Conservation (phyloP, 129 eudicot species). For the Tanacetum coccineum region DNA sequence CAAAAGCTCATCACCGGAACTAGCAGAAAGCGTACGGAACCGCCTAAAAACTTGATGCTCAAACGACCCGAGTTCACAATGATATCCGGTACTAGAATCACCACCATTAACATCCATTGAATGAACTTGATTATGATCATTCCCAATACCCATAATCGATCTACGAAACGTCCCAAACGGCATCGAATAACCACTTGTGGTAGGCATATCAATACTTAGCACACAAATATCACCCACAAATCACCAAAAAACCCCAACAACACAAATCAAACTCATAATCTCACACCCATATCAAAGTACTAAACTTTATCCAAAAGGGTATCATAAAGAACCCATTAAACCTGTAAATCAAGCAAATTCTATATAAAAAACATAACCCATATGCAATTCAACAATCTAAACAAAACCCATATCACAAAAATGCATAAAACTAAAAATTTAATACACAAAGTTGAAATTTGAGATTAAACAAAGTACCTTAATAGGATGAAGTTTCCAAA, state of each 20-base stretch:
- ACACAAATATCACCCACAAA: neutral
- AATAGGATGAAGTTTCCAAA: conserved; percentile 28
- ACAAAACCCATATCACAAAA: neutral
- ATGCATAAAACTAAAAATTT: conserved; percentile 5
- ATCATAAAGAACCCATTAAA: conserved; percentile 13
- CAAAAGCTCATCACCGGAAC: conserved; percentile 50
- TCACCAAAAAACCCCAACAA: conserved; percentile 1
- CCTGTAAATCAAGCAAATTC: conserved; percentile 24
- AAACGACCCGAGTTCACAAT: conserved; percentile 46
- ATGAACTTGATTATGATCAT: conserved; percentile 54
- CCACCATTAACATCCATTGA: conserved; percentile 45
- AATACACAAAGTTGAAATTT: neutral
- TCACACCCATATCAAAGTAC: conserved; percentile 6
- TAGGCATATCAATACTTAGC: conserved; percentile 37
- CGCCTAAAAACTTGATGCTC: conserved; percentile 46
- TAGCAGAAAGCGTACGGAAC: conserved; percentile 57
- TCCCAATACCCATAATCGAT: conserved; percentile 44
- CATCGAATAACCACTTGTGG: conserved; percentile 47
- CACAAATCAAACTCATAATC: conserved; percentile 17
- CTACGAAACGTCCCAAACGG: conserved; percentile 69
- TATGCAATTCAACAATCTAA: neutral
- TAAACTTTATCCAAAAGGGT: conserved; percentile 6
- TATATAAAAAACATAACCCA: conserved; percentile 27
- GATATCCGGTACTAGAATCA: conserved; percentile 29
- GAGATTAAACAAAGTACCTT: conserved; percentile 24